Percentiles rank a stretch among this genome's conserved stretches.
Evolutionary conservation across 2,329 filamentous ascomycete genomes (phyloP).

Genomic region (Stenocarpella maydis): DNA sequence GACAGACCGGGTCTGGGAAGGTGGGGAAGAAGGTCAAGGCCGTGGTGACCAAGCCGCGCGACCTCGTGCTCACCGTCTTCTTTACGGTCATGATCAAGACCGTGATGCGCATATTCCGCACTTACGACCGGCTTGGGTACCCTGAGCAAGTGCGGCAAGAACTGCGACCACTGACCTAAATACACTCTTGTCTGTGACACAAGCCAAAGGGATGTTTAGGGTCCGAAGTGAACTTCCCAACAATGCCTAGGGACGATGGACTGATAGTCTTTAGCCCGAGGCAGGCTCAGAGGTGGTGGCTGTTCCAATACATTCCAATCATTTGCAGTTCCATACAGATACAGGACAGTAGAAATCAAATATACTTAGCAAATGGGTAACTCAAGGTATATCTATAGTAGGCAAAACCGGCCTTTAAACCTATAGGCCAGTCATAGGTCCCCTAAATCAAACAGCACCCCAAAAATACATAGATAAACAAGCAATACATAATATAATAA

Average conservation of each 20-base stretch:
- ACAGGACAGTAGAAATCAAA: neutral
- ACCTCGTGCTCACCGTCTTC: conserved; percentile 9
- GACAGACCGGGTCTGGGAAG: conserved; percentile 10
- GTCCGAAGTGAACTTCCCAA: neutral
- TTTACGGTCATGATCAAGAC: conserved; percentile 12
- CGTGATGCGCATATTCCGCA: neutral
- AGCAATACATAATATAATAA: too few relatives aligned
- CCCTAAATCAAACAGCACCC: too few relatives aligned
- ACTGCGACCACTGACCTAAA: conserved; percentile 8
- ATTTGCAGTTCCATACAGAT: neutral
- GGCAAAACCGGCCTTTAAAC: too few relatives aligned
- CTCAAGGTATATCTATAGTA: too few relatives aligned
- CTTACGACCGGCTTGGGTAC: conserved; percentile 25
- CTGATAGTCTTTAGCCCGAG: neutral
- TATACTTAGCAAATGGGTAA: neutral
- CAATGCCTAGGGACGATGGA: neutral
- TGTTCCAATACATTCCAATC: neutral
- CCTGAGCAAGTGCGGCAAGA: conserved; percentile 29
- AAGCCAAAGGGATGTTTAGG: too few relatives aligned
- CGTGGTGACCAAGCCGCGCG: neutral
- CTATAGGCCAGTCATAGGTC: too few relatives aligned
- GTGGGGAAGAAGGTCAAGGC: conserved; percentile 7
- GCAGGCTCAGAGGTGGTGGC: neutral
- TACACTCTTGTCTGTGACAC: neutral
- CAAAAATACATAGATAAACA: too few relatives aligned